Evolutionary conservation across 805 yeast genomes (phyloP).

Genomic region (Brettanomyces nanus): DNA sequence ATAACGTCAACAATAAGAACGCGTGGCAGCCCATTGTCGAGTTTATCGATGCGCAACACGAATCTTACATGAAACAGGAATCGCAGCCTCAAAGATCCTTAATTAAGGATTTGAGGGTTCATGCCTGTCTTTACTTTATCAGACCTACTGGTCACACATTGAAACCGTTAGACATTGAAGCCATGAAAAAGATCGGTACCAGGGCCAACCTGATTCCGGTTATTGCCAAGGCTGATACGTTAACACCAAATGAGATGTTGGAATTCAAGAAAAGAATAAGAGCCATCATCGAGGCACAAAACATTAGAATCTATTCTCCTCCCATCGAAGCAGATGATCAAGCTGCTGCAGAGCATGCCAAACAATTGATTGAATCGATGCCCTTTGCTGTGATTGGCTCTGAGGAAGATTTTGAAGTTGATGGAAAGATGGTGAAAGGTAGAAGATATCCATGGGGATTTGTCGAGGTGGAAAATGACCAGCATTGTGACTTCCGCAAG

Average conservation of each 20-base stretch:
- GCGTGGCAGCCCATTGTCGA: conserved; percentile 84
- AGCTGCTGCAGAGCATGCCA: conserved; percentile 72
- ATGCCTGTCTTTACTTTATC: conserved; percentile 82
- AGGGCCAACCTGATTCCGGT: conserved; percentile 85
- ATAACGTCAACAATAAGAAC: conserved; percentile 75
- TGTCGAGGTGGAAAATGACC: conserved; percentile 80
- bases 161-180: conserved; percentile 79
- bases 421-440: conserved; percentile 64
- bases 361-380: conserved; percentile 72
- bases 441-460: conserved; percentile 89
- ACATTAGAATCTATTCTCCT: conserved; percentile 76
- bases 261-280: conserved; percentile 70
- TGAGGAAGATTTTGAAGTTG: conserved; percentile 58
- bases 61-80: conserved; percentile 82
- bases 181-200: conserved; percentile 74
- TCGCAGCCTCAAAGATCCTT: conserved; percentile 73
- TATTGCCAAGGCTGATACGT: conserved; percentile 82
- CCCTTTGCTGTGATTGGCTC: conserved; percentile 83
- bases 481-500: conserved; percentile 78
- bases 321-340: conserved; percentile 70
- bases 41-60: conserved; percentile 88
- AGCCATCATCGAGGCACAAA: conserved; percentile 76
- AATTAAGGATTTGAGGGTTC: conserved; percentile 78
- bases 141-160: conserved; percentile 87
- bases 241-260: conserved; percentile 61